Conservation (phyloP, 352 stramenopile genomes). For the Saprolegnia diclina region DNA sequence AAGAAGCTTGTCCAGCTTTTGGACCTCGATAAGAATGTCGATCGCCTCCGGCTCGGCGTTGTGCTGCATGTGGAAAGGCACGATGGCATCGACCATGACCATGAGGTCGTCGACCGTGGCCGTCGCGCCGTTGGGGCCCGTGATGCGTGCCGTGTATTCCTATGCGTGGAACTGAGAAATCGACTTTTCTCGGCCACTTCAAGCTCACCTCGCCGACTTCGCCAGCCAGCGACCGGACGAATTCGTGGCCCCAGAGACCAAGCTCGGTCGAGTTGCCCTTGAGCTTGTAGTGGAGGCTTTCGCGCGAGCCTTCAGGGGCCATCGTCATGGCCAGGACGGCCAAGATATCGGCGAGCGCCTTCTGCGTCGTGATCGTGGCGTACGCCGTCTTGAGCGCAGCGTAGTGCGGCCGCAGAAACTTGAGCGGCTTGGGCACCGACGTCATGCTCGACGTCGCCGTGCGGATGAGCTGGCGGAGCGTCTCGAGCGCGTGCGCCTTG, state of each 20-base stretch:
- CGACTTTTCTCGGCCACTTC: neutral
- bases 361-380: constrained; percentile 37
- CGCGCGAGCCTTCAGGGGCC: constrained; percentile 88
- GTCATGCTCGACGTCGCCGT: constrained; percentile 98
- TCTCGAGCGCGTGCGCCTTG: constrained; percentile 89
- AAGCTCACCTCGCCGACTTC: constrained; percentile 91
- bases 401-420: constrained; percentile 98
- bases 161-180: constrained; percentile 2
- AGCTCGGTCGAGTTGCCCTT: constrained; percentile 87
- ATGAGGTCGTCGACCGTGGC: constrained; percentile 89
- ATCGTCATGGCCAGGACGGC: constrained; percentile 98
- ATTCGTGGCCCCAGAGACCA: constrained; percentile 98
- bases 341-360: constrained; percentile 81
- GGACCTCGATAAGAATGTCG: constrained; percentile 98
- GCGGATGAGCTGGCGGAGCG: constrained; percentile 95
- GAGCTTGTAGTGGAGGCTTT: constrained; percentile 89
- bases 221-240: constrained; percentile 94
- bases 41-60: constrained; percentile 99
- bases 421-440: constrained; percentile 98
- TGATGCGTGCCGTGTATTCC: constrained; percentile 76
- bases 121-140: constrained; percentile 41
- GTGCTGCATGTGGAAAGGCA: constrained; percentile 99
- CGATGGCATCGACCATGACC: constrained; percentile 96
- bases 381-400: constrained; percentile 83
- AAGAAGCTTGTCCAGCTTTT: constrained; percentile 94